Evolutionary conservation across 371 early-diverging fungal genomes (phyloP).

Genomic region (Apophysomyces ossiformis): DNA sequence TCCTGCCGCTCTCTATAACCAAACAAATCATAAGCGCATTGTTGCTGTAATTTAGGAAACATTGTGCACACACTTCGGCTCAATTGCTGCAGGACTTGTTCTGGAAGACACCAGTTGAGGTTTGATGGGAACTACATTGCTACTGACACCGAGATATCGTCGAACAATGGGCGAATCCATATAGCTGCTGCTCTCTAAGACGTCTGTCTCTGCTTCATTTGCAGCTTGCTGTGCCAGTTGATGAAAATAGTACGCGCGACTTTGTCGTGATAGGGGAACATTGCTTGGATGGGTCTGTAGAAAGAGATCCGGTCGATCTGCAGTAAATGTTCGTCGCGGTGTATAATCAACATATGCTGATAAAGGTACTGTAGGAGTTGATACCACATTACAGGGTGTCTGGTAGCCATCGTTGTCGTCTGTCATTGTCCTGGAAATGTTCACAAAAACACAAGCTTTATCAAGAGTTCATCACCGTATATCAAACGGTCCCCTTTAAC

Average conservation of each 20-base stretch:
- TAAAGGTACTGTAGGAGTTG: constrained; percentile 18
- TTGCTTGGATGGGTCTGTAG: constrained; percentile 2
- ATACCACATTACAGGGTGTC: neutral
- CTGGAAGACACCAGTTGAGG: neutral
- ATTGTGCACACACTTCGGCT: neutral
- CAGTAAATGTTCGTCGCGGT: constrained; percentile 28
- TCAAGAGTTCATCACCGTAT: too few species aligned
- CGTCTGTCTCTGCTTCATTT: neutral
- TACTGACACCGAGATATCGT: constrained; percentile 36
- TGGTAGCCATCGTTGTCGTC: neutral
- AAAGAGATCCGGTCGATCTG: constrained; percentile 12
- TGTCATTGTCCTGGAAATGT: neutral
- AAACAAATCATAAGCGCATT: neutral
- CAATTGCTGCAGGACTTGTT: neutral
- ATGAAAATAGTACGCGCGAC: constrained; percentile 35
- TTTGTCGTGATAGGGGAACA: constrained; percentile 28
- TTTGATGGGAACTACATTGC: constrained; percentile 19
- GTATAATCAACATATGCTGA: constrained; percentile 52
- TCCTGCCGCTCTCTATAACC: constrained; percentile 6
- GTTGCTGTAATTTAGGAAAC: neutral
- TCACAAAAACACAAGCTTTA: too few species aligned
- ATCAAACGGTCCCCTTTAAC: too few species aligned
- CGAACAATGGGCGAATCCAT: constrained; percentile 53
- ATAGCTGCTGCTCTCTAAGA: constrained; percentile 11
- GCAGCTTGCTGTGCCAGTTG: constrained; percentile 29